A percentile compares a stretch with the other conserved stretches of the same genome.
Conservation (phyloP, 2,329 filamentous ascomycete species). For the Pezicula carpinea region DNA sequence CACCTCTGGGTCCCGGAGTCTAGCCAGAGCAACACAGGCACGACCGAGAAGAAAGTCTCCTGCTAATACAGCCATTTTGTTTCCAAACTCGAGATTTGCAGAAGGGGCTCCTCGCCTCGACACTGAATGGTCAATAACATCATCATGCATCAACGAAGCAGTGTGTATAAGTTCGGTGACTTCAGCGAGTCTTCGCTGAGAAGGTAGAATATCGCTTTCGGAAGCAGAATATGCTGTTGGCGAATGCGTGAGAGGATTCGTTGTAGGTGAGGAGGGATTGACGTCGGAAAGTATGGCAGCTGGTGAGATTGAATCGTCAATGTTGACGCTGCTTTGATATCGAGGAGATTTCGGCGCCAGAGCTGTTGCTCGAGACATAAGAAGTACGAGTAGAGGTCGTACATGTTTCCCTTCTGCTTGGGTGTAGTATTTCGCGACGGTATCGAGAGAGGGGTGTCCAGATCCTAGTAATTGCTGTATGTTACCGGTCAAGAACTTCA, state of each 20-base stretch:
- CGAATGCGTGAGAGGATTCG: slow-evolving; percentile 43
- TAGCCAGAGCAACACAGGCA: slow-evolving; percentile 87
- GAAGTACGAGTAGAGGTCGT: slow-evolving; percentile 85
- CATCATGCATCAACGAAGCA: slow-evolving; percentile 92
- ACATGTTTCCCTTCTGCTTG: slow-evolving; percentile 96
- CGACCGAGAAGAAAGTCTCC: slow-evolving; percentile 94
- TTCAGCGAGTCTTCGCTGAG: slow-evolving; percentile 86
- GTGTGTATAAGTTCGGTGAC: slow-evolving; percentile 98
- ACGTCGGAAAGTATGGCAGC: slow-evolving; percentile 66
- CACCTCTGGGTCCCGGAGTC: slow-evolving; percentile 87
- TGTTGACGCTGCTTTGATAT: slow-evolving; percentile 33
- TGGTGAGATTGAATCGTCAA: slow-evolving; percentile 59
- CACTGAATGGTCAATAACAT: slow-evolving; percentile 91
- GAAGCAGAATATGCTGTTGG: slow-evolving; percentile 27
- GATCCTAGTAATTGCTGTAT: slow-evolving; percentile 91
- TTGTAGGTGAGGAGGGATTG: slow-evolving; percentile 62
- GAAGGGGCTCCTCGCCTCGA: slow-evolving; percentile 79
- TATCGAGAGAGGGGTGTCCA: slow-evolving; percentile 89
- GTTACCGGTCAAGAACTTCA: slow-evolving; percentile 92
- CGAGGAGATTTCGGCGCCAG: slow-evolving; percentile 60
- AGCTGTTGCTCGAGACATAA: slow-evolving; percentile 95
- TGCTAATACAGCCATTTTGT: slow-evolving; percentile 97
- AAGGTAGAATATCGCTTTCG: slow-evolving; percentile 75
- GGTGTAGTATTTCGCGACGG: slow-evolving; percentile 96
- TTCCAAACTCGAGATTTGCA: slow-evolving; percentile 92